phyloP scores from a whole-genome alignment of 2,329 filamentous ascomycete genomes.

The Chaetomium sp. region DNA sequence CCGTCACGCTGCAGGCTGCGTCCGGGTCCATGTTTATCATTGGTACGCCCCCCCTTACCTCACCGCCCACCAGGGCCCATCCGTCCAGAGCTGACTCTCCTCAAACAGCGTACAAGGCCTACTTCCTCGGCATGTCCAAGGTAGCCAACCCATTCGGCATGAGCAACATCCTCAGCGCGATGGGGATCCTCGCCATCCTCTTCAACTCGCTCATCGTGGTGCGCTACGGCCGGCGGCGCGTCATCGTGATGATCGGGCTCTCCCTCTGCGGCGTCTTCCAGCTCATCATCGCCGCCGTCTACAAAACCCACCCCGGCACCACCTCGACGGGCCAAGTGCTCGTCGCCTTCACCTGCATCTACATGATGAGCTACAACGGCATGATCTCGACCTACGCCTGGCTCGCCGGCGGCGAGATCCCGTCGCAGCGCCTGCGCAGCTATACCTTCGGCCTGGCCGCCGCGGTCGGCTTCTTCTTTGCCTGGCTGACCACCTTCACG shows the following conservation, averaged over 20 bases:
- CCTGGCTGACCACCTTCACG: conserved; percentile 60
- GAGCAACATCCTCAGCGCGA: conserved; percentile 55
- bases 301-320: conserved; percentile 47
- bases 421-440: conserved; percentile 57
- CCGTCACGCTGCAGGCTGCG: conserved; percentile 54
- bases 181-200: conserved; percentile 58
- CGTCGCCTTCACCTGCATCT: conserved; percentile 55
- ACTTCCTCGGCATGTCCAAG: conserved; percentile 62
- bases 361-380: conserved; percentile 57
- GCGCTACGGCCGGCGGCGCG: conserved; percentile 53
- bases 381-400: conserved; percentile 59
- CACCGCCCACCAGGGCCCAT: too few relatives aligned
- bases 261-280: conserved; percentile 56
- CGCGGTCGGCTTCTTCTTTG: conserved; percentile 57
- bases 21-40: conserved; percentile 61
- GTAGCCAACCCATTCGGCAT: conserved; percentile 59
- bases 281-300: conserved; percentile 56
- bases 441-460: conserved; percentile 61
- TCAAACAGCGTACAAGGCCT: conserved; percentile 53
- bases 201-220: conserved; percentile 57
- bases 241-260: conserved; percentile 56
- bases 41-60: conserved; percentile 40
- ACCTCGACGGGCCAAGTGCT: conserved; percentile 49
- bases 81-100: too few relatives aligned
- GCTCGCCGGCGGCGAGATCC: conserved; percentile 59